phyloP scores from a whole-genome alignment of 441 rosid species.

The Adansonia gregorii region DNA sequence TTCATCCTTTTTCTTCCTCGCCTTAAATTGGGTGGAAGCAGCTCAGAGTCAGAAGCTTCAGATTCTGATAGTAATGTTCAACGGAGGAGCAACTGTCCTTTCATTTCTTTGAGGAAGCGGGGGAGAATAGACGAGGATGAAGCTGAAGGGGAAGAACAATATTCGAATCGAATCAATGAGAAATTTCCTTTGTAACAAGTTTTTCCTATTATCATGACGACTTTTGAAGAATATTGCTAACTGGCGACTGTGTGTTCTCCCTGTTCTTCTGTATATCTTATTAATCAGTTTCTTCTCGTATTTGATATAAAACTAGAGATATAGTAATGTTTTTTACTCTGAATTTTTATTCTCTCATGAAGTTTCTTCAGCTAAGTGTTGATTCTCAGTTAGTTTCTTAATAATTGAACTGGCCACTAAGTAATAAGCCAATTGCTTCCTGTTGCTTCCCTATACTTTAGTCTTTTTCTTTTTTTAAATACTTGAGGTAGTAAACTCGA shows the following conservation, averaged over 20 bases:
- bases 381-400: no score
- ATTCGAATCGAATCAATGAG: constrained; percentile 7
- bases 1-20: constrained; percentile 46
- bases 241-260: constrained; percentile 14
- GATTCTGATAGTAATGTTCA: constrained; percentile 14
- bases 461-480: neutral
- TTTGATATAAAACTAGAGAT: neutral
- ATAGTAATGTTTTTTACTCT: neutral
- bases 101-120: neutral
- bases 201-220: neutral
- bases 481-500: neutral
- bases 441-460: no score
- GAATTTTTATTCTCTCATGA: no score
- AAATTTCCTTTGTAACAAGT: constrained; percentile 23
- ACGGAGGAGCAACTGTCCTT: constrained; percentile 4
- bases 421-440: no score
- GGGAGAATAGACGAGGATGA: neutral
- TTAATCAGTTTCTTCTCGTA: neutral
- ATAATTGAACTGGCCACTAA: no score
- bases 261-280: neutral
- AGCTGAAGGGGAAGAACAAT: neutral
- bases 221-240: neutral
- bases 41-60: constrained; percentile 27
- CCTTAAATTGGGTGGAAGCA: constrained; percentile 36
- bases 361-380: no score